A percentile compares a stretch with the other conserved stretches of the same genome.
phyloP scores from a whole-genome alignment of 2,329 filamentous ascomycete species.

The Diplodia mutila region DNA sequence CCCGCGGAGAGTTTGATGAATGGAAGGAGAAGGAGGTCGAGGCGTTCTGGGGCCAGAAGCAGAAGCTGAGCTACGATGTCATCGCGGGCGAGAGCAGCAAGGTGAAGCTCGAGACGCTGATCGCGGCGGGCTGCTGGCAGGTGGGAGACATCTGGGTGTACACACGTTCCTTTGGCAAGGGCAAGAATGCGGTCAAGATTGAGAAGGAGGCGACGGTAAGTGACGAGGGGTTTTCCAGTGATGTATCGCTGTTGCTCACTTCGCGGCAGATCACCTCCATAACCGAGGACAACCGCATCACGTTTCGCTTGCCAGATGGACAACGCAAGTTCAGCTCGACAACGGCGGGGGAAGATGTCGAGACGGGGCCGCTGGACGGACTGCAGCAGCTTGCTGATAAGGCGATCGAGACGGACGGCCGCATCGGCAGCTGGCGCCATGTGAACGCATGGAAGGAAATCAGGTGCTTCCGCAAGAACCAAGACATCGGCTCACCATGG shows the following conservation, averaged over 20 bases:
- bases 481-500: conserved; percentile 28
- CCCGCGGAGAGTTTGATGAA: conserved; percentile 59
- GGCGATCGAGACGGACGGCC: conserved; percentile 25
- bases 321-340: conserved; percentile 13
- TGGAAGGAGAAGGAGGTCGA: conserved; percentile 61
- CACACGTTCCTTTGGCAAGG: conserved; percentile 6
- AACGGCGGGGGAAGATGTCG: conserved; percentile 1
- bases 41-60: conserved; percentile 62
- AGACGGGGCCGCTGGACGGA: conserved; percentile 2
- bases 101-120: conserved; percentile 36
- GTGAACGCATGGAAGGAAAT: conserved; percentile 29
- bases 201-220: conserved; percentile 28
- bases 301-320: conserved; percentile 8
- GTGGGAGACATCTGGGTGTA: conserved; percentile 29
- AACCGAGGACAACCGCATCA: conserved; percentile 12
- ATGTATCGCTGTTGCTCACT: background rate
- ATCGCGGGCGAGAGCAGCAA: conserved; percentile 49
- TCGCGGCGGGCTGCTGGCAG: conserved; percentile 22
- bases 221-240: background rate
- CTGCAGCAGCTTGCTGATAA: conserved; percentile 23
- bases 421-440: conserved; percentile 15
- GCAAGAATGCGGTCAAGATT: conserved; percentile 7
- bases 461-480: conserved; percentile 27
- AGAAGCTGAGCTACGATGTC: conserved; percentile 36
- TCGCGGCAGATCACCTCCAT: conserved; percentile 9